A percentile compares a stretch with the other conserved stretches of the same genome.
phyloP scores from a whole-genome alignment of 1,139 yeast species.

The Taiozyma sp. region DNA sequence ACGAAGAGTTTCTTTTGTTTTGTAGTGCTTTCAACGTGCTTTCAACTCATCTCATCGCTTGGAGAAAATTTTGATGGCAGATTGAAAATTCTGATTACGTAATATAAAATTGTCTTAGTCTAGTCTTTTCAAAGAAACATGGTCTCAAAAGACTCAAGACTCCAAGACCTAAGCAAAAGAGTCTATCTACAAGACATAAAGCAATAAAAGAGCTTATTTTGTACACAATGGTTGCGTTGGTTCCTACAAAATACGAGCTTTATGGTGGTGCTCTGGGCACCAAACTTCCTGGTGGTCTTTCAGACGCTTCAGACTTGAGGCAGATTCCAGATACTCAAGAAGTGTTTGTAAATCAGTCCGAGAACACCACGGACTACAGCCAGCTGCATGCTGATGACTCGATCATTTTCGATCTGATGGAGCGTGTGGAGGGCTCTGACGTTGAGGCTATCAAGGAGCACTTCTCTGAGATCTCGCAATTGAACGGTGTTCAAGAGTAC shows the following conservation, averaged over 20 bases:
- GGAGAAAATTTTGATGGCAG: too few relatives aligned
- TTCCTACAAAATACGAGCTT: constrained; percentile 24
- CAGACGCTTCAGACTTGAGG: constrained; percentile 70
- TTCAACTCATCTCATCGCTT: too few relatives aligned
- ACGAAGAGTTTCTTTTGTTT: too few relatives aligned
- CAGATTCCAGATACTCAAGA: constrained; percentile 90
- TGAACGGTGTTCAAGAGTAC: constrained; percentile 30
- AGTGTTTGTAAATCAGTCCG: constrained; percentile 49
- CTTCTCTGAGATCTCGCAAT: constrained; percentile 34
- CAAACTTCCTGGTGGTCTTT: constrained; percentile 45
- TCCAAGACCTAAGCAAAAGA: too few relatives aligned
- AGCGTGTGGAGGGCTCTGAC: constrained; percentile 38
- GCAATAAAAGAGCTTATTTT: neutral
- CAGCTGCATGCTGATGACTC: constrained; percentile 44
- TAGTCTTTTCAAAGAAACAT: too few relatives aligned
- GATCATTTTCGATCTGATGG: constrained; percentile 67
- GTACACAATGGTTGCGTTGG: neutral
- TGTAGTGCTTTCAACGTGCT: too few relatives aligned
- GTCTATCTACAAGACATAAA: too few relatives aligned
- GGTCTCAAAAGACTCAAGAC: too few relatives aligned
- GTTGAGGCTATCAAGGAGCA: constrained; percentile 35
- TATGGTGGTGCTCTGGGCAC: constrained; percentile 80
- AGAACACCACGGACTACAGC: constrained; percentile 29
- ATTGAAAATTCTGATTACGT: too few relatives aligned
- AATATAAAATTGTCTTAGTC: too few relatives aligned